Base-by-base conservation (phyloP, 495 filamentous ascomycete species). In the Alectoria sarmentosa region DNA sequence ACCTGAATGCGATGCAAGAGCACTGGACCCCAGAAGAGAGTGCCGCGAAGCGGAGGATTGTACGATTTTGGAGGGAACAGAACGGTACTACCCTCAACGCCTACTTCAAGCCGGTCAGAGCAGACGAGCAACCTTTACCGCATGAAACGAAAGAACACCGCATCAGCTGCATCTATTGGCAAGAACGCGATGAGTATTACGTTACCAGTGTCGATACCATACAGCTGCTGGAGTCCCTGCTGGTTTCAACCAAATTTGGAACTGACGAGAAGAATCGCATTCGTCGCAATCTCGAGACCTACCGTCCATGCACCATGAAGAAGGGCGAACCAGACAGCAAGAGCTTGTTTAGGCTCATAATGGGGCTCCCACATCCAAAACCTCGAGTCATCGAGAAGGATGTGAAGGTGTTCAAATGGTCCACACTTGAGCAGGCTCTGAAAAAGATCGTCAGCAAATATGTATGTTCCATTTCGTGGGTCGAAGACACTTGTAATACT, bases 381-480 rank as follows among this genome's bases (percentile, higher is more conserved):
- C 95, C 94, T 9, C 82, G 94, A 48, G 96, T 96, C 69, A 98
- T 98, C 69, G 94, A 97, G 79, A 98, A 98, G 76, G 92, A 96
- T 70, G 90, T 98, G 69, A 98, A 98, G 75, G 94, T 97, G 9
- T 98, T 98, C 72, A 86, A 90, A 15, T 98, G 94, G 95, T 90
- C 88, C 71, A 88, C 90, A 58, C 77, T 98, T 17, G 80, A 79
- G 17, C 82, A 83, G 52, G 92, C 94, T 0, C 77, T 98, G 62
- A 94, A 91, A 81, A 98, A 98, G 78, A 96, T 98, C 71, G 95
- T 98, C 73, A 87, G 90, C 66, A 98, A 98, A 92, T 98, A 98
- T 76, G 89, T 90, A 76, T 81, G 88, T 84, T n/a, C 17, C 30
- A 19, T 48, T 39, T 28, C 58, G 26, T 13, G 30, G 26, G 1